A percentile compares a stretch with the other conserved stretches of the same genome.
phyloP scores from a whole-genome alignment of 108 stramenopile species.

The Aureococcus anophagefferens region DNA sequence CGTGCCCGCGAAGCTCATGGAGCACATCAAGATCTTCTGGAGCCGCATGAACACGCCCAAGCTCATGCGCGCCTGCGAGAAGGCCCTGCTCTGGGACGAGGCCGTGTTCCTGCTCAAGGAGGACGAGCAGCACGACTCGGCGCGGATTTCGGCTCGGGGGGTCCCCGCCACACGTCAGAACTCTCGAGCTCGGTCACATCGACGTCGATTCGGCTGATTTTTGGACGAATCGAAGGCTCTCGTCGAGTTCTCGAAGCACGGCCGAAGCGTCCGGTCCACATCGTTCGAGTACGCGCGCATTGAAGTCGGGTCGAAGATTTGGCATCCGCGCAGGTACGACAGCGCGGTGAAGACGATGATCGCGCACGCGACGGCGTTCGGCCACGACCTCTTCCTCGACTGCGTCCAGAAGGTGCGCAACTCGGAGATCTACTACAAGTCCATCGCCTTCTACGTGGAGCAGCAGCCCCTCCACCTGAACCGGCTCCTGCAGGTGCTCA shows the following conservation, averaged over 20 bases:
- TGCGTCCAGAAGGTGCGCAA: conserved; percentile 91
- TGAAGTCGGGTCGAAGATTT: too few species aligned
- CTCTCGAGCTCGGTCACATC: too few species aligned
- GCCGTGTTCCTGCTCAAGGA: conserved; percentile 94
- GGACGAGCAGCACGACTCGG: conserved; percentile 83
- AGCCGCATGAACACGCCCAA: conserved; percentile 92
- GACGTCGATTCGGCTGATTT: too few species aligned
- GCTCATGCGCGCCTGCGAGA: conserved; percentile 95
- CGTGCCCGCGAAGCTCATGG: conserved; percentile 95
- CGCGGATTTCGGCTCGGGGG: too few species aligned
- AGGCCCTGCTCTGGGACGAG: conserved; percentile 87
- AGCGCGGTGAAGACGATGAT: conserved; percentile 96
- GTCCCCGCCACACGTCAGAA: too few species aligned
- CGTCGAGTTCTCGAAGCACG: too few species aligned
- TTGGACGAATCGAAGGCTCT: too few species aligned
- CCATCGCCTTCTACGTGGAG: conserved; percentile 85
- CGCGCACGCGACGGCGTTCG: conserved; percentile 81
- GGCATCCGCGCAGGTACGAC: too few species aligned
- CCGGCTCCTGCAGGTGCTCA: conserved; percentile 83
- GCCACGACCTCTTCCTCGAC: conserved; percentile 92
- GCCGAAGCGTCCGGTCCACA: too few species aligned
- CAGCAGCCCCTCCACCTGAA: conserved; percentile 80
- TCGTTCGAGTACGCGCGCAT: too few species aligned
- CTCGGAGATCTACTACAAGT: conserved; percentile 94
- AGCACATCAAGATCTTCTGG: conserved; percentile 98